Conservation (phyloP, 2,329 filamentous ascomycete species). For the Penicillium verrucosum region DNA sequence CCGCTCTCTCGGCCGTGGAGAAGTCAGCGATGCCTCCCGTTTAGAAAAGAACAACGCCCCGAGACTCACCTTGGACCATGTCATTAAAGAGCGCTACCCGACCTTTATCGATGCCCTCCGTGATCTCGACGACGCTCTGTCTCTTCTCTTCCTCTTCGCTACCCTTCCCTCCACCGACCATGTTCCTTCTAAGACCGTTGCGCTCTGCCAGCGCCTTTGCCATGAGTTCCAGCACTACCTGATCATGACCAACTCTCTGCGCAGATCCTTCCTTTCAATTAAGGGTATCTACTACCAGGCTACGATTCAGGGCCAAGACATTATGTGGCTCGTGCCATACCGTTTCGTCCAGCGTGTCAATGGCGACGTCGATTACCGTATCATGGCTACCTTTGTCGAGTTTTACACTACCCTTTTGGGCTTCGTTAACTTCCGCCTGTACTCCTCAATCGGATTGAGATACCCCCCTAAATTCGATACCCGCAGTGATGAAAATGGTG, state of each 20-base stretch:
- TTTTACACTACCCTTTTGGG: conserved; percentile 96
- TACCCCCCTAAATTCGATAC: conserved; percentile 94
- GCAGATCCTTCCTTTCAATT: conserved; percentile 96
- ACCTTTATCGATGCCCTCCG: conserved; percentile 92
- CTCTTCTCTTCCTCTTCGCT: conserved; percentile 95
- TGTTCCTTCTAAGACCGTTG: conserved; percentile 92
- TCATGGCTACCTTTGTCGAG: conserved; percentile 98
- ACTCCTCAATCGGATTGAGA: conserved; percentile 84
- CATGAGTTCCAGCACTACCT: conserved; percentile 98
- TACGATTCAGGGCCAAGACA: conserved; percentile 92
- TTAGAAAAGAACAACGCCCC: conserved; percentile 89
- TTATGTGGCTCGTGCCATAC: conserved; percentile 96
- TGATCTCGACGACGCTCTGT: conserved; percentile 93
- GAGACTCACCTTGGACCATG: conserved; percentile 87
- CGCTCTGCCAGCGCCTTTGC: conserved; percentile 85
- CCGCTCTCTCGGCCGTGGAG: conserved; percentile 83
- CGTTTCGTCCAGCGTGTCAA: conserved; percentile 95
- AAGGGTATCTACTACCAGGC: conserved; percentile 99
- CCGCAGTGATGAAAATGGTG: conserved; percentile 81
- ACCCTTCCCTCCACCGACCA: conserved; percentile 87
- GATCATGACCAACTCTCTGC: conserved; percentile 83
- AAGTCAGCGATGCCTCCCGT: conserved; percentile 82
- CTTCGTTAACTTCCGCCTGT: conserved; percentile 94
- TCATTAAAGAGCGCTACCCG: conserved; percentile 96
- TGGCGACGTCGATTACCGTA: conserved; percentile 93